phyloP scores from a whole-genome alignment of 192 early-diverging fungal genomes.

The Coemansia sp. region DNA sequence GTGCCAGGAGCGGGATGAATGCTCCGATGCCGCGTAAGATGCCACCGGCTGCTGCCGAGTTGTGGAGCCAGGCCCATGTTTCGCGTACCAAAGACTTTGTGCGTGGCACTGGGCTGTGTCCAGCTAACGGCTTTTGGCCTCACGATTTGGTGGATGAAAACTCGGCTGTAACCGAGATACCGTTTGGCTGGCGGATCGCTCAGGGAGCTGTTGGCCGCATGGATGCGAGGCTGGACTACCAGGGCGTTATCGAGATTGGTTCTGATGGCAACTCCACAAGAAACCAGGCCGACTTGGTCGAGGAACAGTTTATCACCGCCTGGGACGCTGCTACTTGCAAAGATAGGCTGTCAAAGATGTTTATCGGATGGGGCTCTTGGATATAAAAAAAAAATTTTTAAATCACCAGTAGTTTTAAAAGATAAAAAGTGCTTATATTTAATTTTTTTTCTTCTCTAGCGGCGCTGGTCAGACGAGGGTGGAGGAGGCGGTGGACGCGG shows the following conservation, averaged over 20 bases:
- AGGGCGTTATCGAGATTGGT: neutral
- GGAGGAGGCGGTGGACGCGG: constrained; percentile 13
- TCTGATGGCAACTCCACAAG: neutral
- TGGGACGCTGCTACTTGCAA: constrained; percentile 30
- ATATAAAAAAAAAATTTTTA: no score
- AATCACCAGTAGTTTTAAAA: neutral
- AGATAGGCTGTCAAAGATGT: constrained; percentile 30
- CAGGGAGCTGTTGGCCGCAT: constrained; percentile 28
- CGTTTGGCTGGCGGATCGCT: constrained; percentile 43
- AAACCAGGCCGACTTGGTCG: constrained; percentile 4
- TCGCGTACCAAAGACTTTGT: constrained; percentile 9
- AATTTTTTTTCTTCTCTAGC: neutral
- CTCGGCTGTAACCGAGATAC: constrained; percentile 13
- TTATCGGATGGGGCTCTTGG: constrained; percentile 47
- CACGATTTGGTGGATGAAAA: neutral
- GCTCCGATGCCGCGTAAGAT: neutral
- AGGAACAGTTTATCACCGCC: constrained; percentile 15
- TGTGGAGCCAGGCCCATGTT: neutral
- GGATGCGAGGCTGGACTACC: constrained; percentile 29
- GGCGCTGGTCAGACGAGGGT: constrained; percentile 11
- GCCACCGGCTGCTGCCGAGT: neutral
- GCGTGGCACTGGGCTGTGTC: constrained; percentile 28
- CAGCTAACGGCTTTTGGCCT: constrained; percentile 33
- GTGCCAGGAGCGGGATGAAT: neutral
- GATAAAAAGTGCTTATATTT: neutral